These are phyloP conservation scores for Tetrahymena borealis DNA, from an alignment of 73 alveolate species.

Conservation along the genomic window DNA sequence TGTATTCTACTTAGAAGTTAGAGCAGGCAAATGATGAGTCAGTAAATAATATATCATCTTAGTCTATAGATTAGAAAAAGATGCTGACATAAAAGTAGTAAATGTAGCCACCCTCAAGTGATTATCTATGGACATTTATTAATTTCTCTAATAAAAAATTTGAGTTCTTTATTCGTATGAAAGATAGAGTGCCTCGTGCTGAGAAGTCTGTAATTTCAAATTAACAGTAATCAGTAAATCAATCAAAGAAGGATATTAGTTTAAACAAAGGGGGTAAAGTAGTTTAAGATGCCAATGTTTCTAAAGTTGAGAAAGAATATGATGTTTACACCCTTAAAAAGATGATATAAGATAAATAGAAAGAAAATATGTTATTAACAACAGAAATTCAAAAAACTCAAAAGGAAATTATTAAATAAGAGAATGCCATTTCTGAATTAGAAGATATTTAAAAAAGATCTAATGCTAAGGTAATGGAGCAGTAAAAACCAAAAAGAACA, in stretches of 20 bases:
- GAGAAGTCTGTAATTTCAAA: background rate
- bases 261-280: background rate
- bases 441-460: background rate
- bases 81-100: background rate
- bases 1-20: background rate
- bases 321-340: background rate
- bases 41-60: background rate
- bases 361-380: background rate
- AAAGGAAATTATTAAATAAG: background rate
- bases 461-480: background rate
- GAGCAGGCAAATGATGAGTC: background rate
- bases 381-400: background rate
- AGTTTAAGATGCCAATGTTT: background rate
- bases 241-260: background rate
- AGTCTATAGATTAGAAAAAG: background rate
- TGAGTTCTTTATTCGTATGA: background rate
- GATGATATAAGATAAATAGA: background rate
- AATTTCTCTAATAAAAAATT: background rate
- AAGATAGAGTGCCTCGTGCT: background rate
- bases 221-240: background rate
- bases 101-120: background rate
- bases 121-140: background rate
- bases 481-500: background rate
- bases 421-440: background rate
- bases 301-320: background rate